A percentile compares a stretch with the other conserved stretches of the same genome.
These are phyloP conservation scores for Peronospora destructor DNA, from an alignment of 352 stramenopile genomes.

Conservation along the genomic window DNA sequence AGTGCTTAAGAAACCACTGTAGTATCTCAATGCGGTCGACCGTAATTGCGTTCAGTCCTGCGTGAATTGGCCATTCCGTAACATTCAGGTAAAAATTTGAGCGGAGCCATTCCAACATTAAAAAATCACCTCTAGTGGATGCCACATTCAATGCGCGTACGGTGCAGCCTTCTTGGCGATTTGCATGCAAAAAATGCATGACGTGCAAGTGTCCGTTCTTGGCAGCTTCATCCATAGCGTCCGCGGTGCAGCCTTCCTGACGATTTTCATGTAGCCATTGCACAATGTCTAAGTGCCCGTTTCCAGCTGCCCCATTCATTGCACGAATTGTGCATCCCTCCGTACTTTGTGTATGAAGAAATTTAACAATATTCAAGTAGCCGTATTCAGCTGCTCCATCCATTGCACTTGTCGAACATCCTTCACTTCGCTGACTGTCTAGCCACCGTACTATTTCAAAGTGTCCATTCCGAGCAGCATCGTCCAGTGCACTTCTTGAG, in stretches of 20 bases:
- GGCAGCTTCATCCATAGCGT: conserved; percentile 29
- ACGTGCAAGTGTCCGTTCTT: conserved; percentile 23
- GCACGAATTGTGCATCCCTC: conserved; percentile 25
- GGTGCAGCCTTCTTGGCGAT: conserved; percentile 21
- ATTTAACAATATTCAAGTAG: conserved; percentile 24
- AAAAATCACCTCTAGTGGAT: conserved; percentile 13
- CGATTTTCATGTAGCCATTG: conserved; percentile 28
- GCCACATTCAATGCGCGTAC: conserved; percentile 16
- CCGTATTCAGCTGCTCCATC: conserved; percentile 25
- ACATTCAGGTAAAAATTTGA: neutral
- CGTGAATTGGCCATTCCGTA: conserved; percentile 19
- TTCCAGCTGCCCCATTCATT: conserved; percentile 30
- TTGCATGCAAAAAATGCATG: conserved; percentile 22
- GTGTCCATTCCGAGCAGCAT: conserved; percentile 19
- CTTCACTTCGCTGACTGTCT: conserved; percentile 19
- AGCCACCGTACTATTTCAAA: conserved; percentile 28
- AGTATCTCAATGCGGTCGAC: conserved; percentile 22
- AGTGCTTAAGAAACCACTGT: conserved; percentile 21
- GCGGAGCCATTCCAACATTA: conserved; percentile 25
- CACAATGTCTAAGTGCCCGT: conserved; percentile 25
- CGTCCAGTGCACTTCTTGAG: conserved; percentile 23
- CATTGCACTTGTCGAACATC: conserved; percentile 26
- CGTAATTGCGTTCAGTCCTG: conserved; percentile 16
- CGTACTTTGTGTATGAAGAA: conserved; percentile 14
- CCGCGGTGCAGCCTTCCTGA: conserved; percentile 27